A percentile compares a stretch with the other conserved stretches of the same genome.
These are phyloP conservation scores for Rubia tinctorum DNA, from an alignment of 305 asterid genomes.

Conservation along the genomic window DNA sequence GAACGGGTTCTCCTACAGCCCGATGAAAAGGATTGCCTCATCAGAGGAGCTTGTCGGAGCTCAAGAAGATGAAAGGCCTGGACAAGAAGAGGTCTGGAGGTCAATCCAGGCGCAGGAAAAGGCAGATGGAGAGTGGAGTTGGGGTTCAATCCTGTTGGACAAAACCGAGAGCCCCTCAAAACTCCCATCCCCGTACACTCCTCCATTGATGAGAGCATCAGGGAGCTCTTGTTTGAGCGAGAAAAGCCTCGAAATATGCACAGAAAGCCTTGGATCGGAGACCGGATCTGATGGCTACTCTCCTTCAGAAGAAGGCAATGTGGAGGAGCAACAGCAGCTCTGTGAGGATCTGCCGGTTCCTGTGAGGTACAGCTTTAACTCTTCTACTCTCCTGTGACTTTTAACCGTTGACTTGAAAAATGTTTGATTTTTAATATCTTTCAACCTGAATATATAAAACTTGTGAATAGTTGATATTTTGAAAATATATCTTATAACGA, in stretches of 20 bases:
- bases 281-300: constrained; percentile 68
- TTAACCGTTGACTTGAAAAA: no score
- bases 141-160: constrained; percentile 47
- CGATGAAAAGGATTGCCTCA: constrained; percentile 31
- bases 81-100: constrained; percentile 31
- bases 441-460: no score
- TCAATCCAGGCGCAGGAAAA: constrained; percentile 24
- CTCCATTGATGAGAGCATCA: constrained; percentile 52
- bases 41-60: constrained; percentile 21
- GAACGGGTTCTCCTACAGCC: constrained; percentile 25
- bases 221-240: constrained; percentile 43
- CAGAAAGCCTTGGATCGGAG: constrained; percentile 86
- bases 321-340: constrained; percentile 9
- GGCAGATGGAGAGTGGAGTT: constrained; percentile 19
- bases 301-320: constrained; percentile 24
- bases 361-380: constrained; percentile 30
- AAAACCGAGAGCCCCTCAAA: constrained; percentile 29
- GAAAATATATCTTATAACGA: no score
- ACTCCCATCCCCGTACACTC: constrained; percentile 47
- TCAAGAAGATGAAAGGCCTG: constrained; percentile 12
- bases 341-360: constrained; percentile 29
- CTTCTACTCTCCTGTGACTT: no score
- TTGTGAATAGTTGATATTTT: no score
- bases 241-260: constrained; percentile 77
- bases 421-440: no score